Evolutionary conservation across 805 yeast species (phyloP).

Genomic region (Candida methanosorbosa): DNA sequence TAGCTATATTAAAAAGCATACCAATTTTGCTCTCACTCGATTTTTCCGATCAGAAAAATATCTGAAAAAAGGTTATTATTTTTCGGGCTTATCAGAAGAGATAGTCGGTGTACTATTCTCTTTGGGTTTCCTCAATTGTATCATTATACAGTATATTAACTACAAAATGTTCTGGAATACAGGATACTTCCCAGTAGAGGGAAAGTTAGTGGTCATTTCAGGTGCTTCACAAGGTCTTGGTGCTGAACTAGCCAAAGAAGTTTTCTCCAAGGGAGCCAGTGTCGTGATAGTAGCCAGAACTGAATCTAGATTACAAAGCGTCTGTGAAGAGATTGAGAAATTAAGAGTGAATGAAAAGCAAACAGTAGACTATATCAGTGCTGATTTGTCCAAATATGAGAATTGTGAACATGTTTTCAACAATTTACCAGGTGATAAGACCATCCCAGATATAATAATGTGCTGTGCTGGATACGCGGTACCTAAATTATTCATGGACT

Average conservation of each 20-base stretch:
- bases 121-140: too few relatives aligned
- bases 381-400: conserved; percentile 57
- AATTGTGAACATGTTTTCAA: conserved; percentile 38
- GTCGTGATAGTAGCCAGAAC: conserved; percentile 77
- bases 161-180: too few relatives aligned
- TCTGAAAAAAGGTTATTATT: too few relatives aligned
- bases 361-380: conserved; percentile 35
- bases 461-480: conserved; percentile 85
- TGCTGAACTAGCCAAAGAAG: conserved; percentile 55
- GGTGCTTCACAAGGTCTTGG: conserved; percentile 98
- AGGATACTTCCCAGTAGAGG: conserved; percentile 24
- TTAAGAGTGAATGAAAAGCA: conserved; percentile 21
- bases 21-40: too few relatives aligned
- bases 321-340: conserved; percentile 35
- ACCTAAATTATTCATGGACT: conserved; percentile 71
- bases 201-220: conserved; percentile 60
- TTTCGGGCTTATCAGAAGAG: too few relatives aligned
- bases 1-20: too few relatives aligned
- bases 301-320: conserved; percentile 42
- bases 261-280: conserved; percentile 40
- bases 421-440: conserved; percentile 14
- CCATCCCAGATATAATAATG: conserved; percentile 60
- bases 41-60: too few relatives aligned
- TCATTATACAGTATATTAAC: too few relatives aligned
- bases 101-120: too few relatives aligned